Base-by-base conservation (phyloP, 192 early-diverging fungal genomes). In the Neocallimastix lanati region DNA sequence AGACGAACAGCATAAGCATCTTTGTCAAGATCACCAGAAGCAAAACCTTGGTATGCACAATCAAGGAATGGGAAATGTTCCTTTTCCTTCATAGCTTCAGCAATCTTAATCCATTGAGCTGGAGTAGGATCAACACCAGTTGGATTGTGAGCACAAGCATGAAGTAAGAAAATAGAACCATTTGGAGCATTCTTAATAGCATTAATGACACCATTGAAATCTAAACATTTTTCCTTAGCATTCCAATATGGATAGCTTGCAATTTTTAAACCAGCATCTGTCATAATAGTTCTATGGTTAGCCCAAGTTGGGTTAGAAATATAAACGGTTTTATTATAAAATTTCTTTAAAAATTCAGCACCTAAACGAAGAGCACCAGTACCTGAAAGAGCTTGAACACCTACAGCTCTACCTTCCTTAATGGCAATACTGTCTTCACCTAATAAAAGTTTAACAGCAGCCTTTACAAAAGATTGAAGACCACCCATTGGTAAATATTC, bases 21-120 rank as follows among this genome's bases (percentile, higher is more conserved):
- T 76, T 89, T 83, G 82, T 95, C 95, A 25, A 98, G 87, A 83
- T 93, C 89, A 76, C 97, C 97, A 14, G 92, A 94, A 29, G 96
- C 96, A 84, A 99, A 99, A 12, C 97, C 97, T 88, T 98, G 96
- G 90, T 99, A 99, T 28, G 97, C 97, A 84, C 92, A 95, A 85
- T 99, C 97, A 82, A 99, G 98, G 90, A 99, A 97, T 27, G 94
- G 92, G 83, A 98, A 94, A 82, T 95, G 96, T 25, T 81, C 78
- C 81, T 93, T 92, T 79, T 87, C 84, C 29, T 86, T 84, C 84
- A 95, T 92, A 16, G 94, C 90, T 29, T 92, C 90, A 29, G 96
- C 96, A 80, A 99, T 96, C 77, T 86, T 83, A 84, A 91, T 91
- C 97, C 97, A 99, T 85, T 99, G 94, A 78, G 93, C 94, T 28